Evolutionary conservation across 805 yeast genomes (phyloP).

Genomic region (Candida ovalis): DNA sequence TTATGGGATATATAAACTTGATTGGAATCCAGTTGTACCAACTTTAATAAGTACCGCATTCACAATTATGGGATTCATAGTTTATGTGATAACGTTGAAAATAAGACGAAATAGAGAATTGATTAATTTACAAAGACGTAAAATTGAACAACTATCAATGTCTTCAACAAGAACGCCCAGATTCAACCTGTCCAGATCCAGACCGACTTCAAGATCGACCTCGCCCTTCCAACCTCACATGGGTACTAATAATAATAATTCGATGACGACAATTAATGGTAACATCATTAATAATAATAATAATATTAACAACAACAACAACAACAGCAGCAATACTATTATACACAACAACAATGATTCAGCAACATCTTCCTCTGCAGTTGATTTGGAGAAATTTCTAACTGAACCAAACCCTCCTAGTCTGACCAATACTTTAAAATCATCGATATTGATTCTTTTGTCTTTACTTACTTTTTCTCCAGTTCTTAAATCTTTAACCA

Average conservation of each 20-base stretch:
- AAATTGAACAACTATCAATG: constrained; percentile 25
- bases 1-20: constrained; percentile 47
- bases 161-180: constrained; percentile 14
- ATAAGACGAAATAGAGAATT: constrained; percentile 28
- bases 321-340: background rate
- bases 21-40: constrained; percentile 49
- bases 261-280: background rate
- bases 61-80: constrained; percentile 34
- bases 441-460: constrained; percentile 64
- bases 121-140: constrained; percentile 26
- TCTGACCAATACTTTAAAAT: constrained; percentile 44
- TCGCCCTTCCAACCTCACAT: constrained; percentile 16
- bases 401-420: constrained; percentile 27
- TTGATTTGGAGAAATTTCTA: constrained; percentile 23
- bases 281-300: background rate
- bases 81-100: constrained; percentile 28
- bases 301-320: background rate
- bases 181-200: constrained; percentile 15
- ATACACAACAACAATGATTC: background rate
- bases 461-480: constrained; percentile 81
- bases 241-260: background rate
- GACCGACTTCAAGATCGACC: constrained; percentile 22
- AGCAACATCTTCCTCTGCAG: constrained; percentile 1
- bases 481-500: constrained; percentile 80
- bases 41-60: constrained; percentile 32